Conservation (phyloP, 352 stramenopile species). For the Pythium coloratum region DNA sequence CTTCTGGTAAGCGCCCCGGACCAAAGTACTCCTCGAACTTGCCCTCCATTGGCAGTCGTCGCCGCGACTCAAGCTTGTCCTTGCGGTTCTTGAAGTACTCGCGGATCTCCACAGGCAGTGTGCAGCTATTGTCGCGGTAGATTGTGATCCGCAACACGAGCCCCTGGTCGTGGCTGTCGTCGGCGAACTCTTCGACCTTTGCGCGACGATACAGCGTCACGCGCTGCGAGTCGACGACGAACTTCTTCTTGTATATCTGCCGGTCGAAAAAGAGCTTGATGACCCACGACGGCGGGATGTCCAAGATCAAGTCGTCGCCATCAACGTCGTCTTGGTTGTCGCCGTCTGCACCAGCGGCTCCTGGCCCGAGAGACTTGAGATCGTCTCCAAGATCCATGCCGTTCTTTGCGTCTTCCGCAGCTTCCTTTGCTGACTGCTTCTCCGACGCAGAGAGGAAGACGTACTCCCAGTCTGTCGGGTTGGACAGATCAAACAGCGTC, state of each 20-base stretch:
- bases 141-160: slow-evolving; percentile 83
- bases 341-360: slow-evolving; percentile 38
- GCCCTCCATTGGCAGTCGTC: slow-evolving; percentile 78
- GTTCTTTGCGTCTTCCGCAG: slow-evolving; percentile 48
- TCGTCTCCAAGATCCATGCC: slow-evolving; percentile 56
- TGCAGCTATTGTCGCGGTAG: slow-evolving; percentile 79
- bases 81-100: slow-evolving; percentile 93
- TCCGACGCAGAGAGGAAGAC: slow-evolving; percentile 86
- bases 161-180: slow-evolving; percentile 86
- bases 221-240: slow-evolving; percentile 82
- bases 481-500: slow-evolving; percentile 82
- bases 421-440: slow-evolving; percentile 50
- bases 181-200: slow-evolving; percentile 94
- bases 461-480: slow-evolving; percentile 90
- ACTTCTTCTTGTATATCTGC: slow-evolving; percentile 77
- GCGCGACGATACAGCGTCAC: slow-evolving; percentile 88
- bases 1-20: slow-evolving; percentile 67
- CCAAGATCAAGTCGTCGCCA: slow-evolving; percentile 70
- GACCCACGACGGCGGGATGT: slow-evolving; percentile 88
- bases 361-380: slow-evolving; percentile 46
- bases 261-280: slow-evolving; percentile 72
- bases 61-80: slow-evolving; percentile 83
- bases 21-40: slow-evolving; percentile 87
- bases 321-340: slow-evolving; percentile 61
- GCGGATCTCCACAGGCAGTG: slow-evolving; percentile 82